Conservation (phyloP, 441 rosid species). For the Populus hybrid region DNA sequence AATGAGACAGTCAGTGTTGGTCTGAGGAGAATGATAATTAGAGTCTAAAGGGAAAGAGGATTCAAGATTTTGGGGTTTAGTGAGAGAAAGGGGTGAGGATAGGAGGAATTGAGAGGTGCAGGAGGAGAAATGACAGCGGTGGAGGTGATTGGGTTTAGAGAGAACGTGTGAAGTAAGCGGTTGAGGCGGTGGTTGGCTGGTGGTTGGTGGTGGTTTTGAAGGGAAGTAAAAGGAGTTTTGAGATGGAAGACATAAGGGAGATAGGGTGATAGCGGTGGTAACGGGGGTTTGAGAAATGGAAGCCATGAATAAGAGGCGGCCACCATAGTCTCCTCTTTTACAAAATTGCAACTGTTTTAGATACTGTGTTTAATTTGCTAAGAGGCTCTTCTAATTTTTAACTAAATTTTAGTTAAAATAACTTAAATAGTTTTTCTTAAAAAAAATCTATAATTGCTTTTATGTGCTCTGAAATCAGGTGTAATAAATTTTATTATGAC, state of each 20-base stretch:
- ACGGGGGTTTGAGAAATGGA: constrained; percentile 36
- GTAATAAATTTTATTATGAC: too few relatives aligned
- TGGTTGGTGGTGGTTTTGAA: background rate
- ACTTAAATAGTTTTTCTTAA: too few relatives aligned
- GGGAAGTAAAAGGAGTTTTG: constrained; percentile 11
- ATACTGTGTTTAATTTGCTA: background rate
- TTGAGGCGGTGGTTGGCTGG: constrained; percentile 5
- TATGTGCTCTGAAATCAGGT: too few relatives aligned
- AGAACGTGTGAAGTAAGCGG: constrained; percentile 11
- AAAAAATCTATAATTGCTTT: too few relatives aligned
- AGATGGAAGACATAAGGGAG: background rate
- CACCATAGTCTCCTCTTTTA: constrained; percentile 11
- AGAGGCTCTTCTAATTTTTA: background rate
- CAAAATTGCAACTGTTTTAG: background rate
- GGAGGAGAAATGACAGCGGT: constrained; percentile 23
- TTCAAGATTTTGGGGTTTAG: constrained; percentile 3
- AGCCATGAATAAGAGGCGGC: constrained; percentile 44
- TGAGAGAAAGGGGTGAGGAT: constrained; percentile 3
- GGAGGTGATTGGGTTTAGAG: constrained; percentile 23
- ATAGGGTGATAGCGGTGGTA: constrained; percentile 20
- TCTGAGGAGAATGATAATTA: constrained; percentile 1
- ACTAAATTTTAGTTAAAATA: too few relatives aligned
- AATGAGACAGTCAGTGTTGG: constrained; percentile 18
- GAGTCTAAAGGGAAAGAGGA: constrained; percentile 23
- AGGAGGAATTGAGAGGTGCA: constrained; percentile 21